These are phyloP conservation scores for Hypoxylon rubiginosum DNA, from an alignment of 2,329 filamentous ascomycete species.

Conservation along the genomic window DNA sequence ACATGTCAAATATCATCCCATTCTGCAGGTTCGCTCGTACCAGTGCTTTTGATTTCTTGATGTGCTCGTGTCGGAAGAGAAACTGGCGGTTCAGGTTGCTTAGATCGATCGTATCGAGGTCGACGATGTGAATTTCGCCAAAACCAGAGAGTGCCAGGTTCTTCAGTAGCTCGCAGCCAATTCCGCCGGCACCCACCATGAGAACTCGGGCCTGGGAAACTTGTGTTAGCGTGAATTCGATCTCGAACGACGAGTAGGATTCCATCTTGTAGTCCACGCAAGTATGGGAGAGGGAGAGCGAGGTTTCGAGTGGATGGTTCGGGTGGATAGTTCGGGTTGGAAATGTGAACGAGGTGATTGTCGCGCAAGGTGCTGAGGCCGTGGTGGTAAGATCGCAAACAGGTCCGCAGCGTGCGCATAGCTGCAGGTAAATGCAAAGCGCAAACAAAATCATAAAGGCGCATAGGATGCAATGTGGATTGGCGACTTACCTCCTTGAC, in stretches of 20 bases:
- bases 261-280: constrained; percentile 37
- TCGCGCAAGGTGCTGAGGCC: constrained; percentile 24
- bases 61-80: constrained; percentile 95
- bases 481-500: constrained; percentile 74
- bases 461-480: constrained; percentile 31
- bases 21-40: constrained; percentile 64
- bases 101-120: constrained; percentile 97
- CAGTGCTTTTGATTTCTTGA: constrained; percentile 95
- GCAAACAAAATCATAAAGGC: constrained; percentile 33
- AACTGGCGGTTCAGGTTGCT: constrained; percentile 99
- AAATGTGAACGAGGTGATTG: constrained; percentile 3
- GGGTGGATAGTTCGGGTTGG: constrained; percentile 4
- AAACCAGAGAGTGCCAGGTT: constrained; percentile 94
- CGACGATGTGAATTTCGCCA: constrained; percentile 92
- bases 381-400: constrained; percentile 29
- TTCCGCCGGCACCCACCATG: constrained; percentile 96
- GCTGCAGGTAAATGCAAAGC: constrained; percentile 21
- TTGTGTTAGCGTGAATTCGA: constrained; percentile 52
- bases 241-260: constrained; percentile 5
- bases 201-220: constrained; percentile 80
- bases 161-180: constrained; percentile 97
- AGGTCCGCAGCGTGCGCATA: constrained; percentile 23
- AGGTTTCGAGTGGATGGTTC: neutral
- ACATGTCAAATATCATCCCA: constrained; percentile 2
- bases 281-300: neutral